A percentile compares a stretch with the other conserved stretches of the same genome.
phyloP scores from a whole-genome alignment of 1,139 yeast genomes.

The Scheffersomyces insectosa region DNA sequence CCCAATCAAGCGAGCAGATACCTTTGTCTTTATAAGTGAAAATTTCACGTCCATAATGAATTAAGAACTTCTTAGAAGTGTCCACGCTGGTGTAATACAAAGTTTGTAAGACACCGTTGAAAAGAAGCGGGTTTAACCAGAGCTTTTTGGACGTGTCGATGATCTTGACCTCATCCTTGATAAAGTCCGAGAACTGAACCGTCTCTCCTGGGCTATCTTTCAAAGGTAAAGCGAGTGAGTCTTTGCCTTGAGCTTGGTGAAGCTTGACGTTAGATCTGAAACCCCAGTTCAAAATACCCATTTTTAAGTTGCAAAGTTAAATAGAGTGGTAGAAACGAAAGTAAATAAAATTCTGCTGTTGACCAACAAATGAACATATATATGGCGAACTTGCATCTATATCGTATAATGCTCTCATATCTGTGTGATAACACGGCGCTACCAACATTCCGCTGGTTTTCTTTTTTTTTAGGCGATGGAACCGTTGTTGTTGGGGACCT shows the following conservation, averaged over 20 bases:
- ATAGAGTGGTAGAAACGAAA: neutral
- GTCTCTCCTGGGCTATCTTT: slow-evolving; percentile 13
- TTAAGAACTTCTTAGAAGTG: slow-evolving; percentile 51
- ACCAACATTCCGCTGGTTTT: no score
- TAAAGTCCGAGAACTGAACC: slow-evolving; percentile 23
- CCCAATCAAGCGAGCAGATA: slow-evolving; percentile 77
- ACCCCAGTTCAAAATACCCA: slow-evolving; percentile 35
- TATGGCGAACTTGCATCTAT: no score
- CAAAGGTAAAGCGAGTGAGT: slow-evolving; percentile 17
- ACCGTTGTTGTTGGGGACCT: no score
- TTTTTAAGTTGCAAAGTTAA: slow-evolving; percentile 1
- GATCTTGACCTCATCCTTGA: slow-evolving; percentile 22
- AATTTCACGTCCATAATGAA: slow-evolving; percentile 77
- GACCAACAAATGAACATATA: no score
- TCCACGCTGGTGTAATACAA: slow-evolving; percentile 61
- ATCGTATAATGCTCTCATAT: no score
- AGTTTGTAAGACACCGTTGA: slow-evolving; percentile 79
- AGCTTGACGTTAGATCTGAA: slow-evolving; percentile 37
- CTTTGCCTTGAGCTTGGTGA: slow-evolving; percentile 21
- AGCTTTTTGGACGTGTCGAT: slow-evolving; percentile 38
- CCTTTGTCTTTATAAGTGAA: slow-evolving; percentile 65
- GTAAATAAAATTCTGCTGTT: neutral
- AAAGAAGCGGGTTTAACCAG: slow-evolving; percentile 61
- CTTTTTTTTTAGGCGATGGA: no score
- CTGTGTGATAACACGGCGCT: no score